Evolutionary conservation across 805 yeast species (phyloP), one percentile per base, ranked within the genome.

Genomic region (Suhomyces vadensis): DNA sequence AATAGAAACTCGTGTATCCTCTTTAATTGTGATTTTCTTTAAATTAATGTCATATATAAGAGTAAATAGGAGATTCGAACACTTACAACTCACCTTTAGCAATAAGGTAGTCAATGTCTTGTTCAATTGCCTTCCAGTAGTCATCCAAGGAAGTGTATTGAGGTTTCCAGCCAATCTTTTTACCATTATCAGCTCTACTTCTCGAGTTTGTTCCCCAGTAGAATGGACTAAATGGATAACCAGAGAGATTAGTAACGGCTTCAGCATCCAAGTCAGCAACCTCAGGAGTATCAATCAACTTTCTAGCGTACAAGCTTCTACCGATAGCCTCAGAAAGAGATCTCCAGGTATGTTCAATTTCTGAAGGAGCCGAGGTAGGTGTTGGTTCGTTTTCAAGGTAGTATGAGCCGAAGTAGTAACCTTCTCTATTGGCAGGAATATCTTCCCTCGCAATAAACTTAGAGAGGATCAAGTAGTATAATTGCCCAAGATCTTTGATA

Each of bases 381-480:
- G 43, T 25, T 17, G 26, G 45, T 20, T 55, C 57, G 26, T 48
- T 39, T 11, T 31, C 26, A 7, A 43, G 4, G 13, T 39, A 19
- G 24, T 50, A 53, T 5, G 65, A 59, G 2, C 60, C 65, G 52
- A 69, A 69, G 44, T 67, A 68, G 46, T 64, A 67, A 5, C 74
- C 74, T 7, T 60, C 37, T 37, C 48, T 53, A 6, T 68, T 67
- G 14, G 56, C 51, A 8, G 61, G 61, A 35, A 67, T 48, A 6
- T 48, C 31, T 31, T 53, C 53, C 11, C 57, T 57, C 5, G 44
- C 37, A 2, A 62, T 14, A 11, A 65, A 44, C 35, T 53, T 58
- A 5, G 50, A 17, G 14, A 67, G 42, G 7, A 69, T 40, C 19
- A 61, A 45, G 9, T 31, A 26, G 50, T 62, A 67, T 35, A 67